Evolutionary conservation across 2,329 filamentous ascomycete species (phyloP).

Genomic region (Chaetomium sp.): DNA sequence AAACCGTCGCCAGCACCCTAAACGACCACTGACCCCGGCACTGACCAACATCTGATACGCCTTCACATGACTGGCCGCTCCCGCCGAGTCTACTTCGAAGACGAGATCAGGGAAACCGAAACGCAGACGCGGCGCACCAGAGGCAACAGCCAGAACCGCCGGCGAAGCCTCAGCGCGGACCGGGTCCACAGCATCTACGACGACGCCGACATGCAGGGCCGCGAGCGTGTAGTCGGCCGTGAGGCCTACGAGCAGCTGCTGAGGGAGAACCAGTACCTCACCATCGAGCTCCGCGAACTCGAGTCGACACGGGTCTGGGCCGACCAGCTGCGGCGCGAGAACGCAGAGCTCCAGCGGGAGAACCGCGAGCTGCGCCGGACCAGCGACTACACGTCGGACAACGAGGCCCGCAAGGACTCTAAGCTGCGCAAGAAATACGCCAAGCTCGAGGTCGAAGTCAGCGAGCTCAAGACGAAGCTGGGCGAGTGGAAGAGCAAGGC

Average conservation of each 20-base stretch:
- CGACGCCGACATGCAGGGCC: constrained; percentile 30
- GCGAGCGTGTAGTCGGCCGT: constrained; percentile 29
- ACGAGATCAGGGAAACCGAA: constrained; percentile 8
- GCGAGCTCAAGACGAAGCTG: constrained; percentile 40
- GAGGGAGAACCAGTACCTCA: constrained; percentile 41
- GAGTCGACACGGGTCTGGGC: constrained; percentile 42
- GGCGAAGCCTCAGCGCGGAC: constrained; percentile 34
- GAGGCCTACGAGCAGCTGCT: constrained; percentile 32
- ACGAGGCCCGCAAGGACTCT: constrained; percentile 37
- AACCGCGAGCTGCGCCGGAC: constrained; percentile 46
- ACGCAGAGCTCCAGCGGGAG: constrained; percentile 42
- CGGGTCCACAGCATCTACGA: constrained; percentile 35
- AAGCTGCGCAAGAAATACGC: constrained; percentile 42
- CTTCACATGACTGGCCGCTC: constrained; percentile 28
- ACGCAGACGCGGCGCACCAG: constrained; percentile 23
- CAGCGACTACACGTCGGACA: constrained; percentile 40
- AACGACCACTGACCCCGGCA: constrained; percentile 1
- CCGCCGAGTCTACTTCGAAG: constrained; percentile 35
- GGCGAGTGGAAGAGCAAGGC: constrained; percentile 41
- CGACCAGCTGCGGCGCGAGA: constrained; percentile 44
- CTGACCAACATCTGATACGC: neutral
- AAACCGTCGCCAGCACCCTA: neutral
- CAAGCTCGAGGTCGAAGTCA: constrained; percentile 45
- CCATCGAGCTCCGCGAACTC: constrained; percentile 41
- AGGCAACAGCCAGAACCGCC: constrained; percentile 29